Base-by-base conservation (phyloP, 2,329 filamentous ascomycete species). In the Stemphylium lycopersici region DNA sequence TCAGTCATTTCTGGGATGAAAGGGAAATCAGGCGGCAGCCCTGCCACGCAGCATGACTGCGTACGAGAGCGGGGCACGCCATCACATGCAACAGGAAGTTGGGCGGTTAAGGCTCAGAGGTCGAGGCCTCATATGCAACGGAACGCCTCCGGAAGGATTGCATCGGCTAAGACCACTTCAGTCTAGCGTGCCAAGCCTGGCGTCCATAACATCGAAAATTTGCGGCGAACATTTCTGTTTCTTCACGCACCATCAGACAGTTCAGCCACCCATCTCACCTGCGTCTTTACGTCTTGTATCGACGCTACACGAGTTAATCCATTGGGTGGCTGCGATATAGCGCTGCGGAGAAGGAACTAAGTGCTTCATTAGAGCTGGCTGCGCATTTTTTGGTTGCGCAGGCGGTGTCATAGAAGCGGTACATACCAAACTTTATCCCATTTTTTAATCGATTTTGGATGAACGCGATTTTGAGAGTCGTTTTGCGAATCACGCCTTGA, bases 321-420 rank as follows among this genome's bases (percentile, higher is more conserved):
- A 73, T 74, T 72, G 70, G 64, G 70, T 60, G 65, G 62, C 80
- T 84, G 83, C 82, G 84, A 86, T 86, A 80, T 72, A 78, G 81
- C 78, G 81, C 78, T 79, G 83, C 83, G 81, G 68, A 86, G 83
- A 86, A 74, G 72, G 75, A 82, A 72, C 64, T 62, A 65, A 67
- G 79, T 83, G 83, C 84, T 79, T 84, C 83, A 87, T 88, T 88
- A 89, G 86, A 89, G 81, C 86, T 88, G 86, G 84, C 86, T 83
- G 82, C 79, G 85, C 80, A 85, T 83, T 78, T 66, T 80, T 71
- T 76, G 73, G 80, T 90, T 89, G 85, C 85, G 84, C 83, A 84
- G 88, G 86, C 88, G 85, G 90, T 87, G 89, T 93, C 90, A 92
- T 89, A 92, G 86, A 88, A 79, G 84, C 83, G 87, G 80, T 69